Evolutionary conservation across 2,329 filamentous ascomycete species (phyloP).

Genomic region (Didymella pinodella): DNA sequence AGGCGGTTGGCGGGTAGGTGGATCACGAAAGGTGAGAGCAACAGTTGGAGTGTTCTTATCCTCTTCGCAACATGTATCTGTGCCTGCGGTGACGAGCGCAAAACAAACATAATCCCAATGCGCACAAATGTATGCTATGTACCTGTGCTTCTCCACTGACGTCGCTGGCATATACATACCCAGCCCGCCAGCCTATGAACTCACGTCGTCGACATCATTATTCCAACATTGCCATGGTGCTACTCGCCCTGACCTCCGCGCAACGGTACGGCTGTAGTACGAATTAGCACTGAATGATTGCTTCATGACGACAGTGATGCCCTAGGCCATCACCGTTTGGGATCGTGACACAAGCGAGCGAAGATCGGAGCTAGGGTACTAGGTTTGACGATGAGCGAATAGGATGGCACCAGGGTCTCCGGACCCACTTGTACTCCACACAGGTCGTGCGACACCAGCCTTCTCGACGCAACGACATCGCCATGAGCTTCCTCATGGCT

Average conservation of each 20-base stretch:
- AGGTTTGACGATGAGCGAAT: not conserved
- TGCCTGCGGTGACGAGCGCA: not conserved
- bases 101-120: not conserved
- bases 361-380: slow-evolving; percentile 2
- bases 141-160: slow-evolving; percentile 4
- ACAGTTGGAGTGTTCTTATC: not conserved
- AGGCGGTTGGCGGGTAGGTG: not conserved
- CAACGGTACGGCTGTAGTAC: not conserved
- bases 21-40: not conserved
- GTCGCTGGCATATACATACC: slow-evolving; percentile 1
- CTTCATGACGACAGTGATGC: slow-evolving; percentile 17
- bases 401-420: not conserved
- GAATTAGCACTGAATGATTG: slow-evolving; percentile 15
- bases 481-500: too few species aligned
- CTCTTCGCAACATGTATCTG: not conserved
- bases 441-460: slow-evolving; percentile 7
- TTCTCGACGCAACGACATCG: not conserved
- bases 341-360: slow-evolving; percentile 8
- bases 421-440: slow-evolving; percentile 8
- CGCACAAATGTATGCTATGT: not conserved
- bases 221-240: not conserved
- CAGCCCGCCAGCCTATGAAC: not conserved
- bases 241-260: not conserved
- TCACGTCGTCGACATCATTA: slow-evolving; percentile 7
- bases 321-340: slow-evolving; percentile 10